These are phyloP conservation scores for Veloboletus limbatus DNA, from an alignment of 1,284 basidiomycete genomes.

Conservation along the genomic window DNA sequence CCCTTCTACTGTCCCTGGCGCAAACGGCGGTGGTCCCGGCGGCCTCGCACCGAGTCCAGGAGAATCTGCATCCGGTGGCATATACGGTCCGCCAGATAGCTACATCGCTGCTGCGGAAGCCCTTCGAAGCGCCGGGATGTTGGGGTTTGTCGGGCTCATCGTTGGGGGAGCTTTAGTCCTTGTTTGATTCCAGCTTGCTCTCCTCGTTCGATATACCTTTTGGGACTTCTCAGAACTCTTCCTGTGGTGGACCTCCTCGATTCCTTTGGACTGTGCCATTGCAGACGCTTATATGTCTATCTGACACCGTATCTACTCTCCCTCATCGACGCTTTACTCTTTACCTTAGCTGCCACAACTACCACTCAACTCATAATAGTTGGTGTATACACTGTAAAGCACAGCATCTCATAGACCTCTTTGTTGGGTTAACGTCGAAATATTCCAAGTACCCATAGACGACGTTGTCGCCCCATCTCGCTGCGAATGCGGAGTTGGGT, in stretches of 20 bases:
- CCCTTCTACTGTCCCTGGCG: conserved; percentile 49
- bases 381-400: conserved; percentile 27
- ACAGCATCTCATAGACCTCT: conserved; percentile 19
- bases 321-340: conserved; percentile 27
- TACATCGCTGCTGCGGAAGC: conserved; percentile 58
- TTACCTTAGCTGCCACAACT: conserved; percentile 17
- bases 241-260: conserved; percentile 13
- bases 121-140: conserved; percentile 33
- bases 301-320: conserved; percentile 19
- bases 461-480: not conserved
- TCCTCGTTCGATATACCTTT: conserved; percentile 12
- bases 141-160: conserved; percentile 40
- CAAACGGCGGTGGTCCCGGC: conserved; percentile 39
- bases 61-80: conserved; percentile 32
- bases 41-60: conserved; percentile 55
- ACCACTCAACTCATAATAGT: conserved; percentile 18
- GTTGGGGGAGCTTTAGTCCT: conserved; percentile 49
- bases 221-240: conserved; percentile 10
- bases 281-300: conserved; percentile 23
- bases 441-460: not conserved
- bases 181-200: conserved; percentile 32
- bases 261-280: conserved; percentile 20
- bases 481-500: conserved; percentile 2
- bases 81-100: conserved; percentile 60
- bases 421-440: conserved; percentile 1